Evolutionary conservation across 495 filamentous ascomycete genomes (phyloP).

Genomic region (Lophiotrema nucula): DNA sequence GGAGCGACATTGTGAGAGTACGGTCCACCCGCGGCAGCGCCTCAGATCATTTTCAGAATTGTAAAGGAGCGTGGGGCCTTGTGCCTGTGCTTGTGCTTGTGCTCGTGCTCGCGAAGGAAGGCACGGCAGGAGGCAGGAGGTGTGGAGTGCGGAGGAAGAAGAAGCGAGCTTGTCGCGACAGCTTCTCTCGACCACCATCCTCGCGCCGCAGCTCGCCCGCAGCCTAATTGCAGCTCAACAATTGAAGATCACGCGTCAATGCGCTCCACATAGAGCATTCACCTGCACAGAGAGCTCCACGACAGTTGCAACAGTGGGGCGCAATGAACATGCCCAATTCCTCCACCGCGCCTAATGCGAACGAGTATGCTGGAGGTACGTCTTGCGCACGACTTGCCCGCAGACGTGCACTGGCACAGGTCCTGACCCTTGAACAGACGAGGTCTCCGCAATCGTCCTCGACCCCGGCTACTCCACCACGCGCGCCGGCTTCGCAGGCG

Average conservation of each 20-base stretch:
- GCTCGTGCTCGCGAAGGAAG: neutral
- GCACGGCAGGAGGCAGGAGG: neutral
- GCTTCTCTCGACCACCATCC: constrained; percentile 10
- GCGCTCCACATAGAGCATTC: neutral
- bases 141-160: neutral
- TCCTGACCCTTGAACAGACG: constrained; percentile 53
- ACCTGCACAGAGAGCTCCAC: neutral
- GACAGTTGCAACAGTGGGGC: neutral
- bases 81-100: neutral
- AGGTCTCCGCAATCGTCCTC: constrained; percentile 94
- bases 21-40: neutral
- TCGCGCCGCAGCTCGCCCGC: neutral
- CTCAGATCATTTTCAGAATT: constrained; percentile 3
- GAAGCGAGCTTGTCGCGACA: constrained; percentile 22
- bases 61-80: neutral
- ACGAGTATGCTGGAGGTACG: constrained; percentile 37
- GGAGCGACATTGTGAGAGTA: constrained; percentile 39
- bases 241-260: constrained; percentile 31
- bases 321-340: constrained; percentile 33
- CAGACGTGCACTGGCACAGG: neutral
- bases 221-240: too few species aligned
- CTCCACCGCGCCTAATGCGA: constrained; percentile 27
- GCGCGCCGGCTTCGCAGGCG: constrained; percentile 94
- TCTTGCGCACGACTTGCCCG: neutral
- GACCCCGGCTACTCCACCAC: constrained; percentile 88